phyloP scores from a whole-genome alignment of 441 rosid genomes.

The Manihot esculenta region DNA sequence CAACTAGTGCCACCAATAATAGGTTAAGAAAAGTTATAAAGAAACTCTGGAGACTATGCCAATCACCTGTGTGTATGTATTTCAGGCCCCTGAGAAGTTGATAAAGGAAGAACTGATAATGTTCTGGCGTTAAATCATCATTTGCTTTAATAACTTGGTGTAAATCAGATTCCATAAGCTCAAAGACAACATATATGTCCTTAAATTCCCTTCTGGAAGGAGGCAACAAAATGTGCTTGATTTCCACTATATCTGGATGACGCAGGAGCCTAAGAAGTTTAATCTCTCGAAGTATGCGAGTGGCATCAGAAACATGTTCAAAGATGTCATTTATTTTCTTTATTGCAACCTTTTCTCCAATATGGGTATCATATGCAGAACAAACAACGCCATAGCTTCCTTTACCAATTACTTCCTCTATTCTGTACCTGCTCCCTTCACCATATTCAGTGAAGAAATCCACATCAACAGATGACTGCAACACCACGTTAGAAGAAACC shows the following conservation, averaged over 20 bases:
- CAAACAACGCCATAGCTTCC: slow-evolving; percentile 98
- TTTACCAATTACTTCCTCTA: slow-evolving; percentile 97
- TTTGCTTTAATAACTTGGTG: slow-evolving; percentile 98
- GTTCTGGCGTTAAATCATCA: slow-evolving; percentile 94
- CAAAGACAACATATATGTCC: slow-evolving; percentile 94
- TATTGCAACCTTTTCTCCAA: slow-evolving; percentile 91
- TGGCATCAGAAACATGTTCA: slow-evolving; percentile 96
- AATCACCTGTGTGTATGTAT: slow-evolving; percentile 90
- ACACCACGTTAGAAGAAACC: slow-evolving; percentile 13
- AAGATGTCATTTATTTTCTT: slow-evolving; percentile 94
- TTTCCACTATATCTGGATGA: slow-evolving; percentile 97
- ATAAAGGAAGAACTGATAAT: slow-evolving; percentile 94
- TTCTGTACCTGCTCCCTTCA: slow-evolving; percentile 86
- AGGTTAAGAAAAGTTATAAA: background rate
- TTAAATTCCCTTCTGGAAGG: slow-evolving; percentile 94
- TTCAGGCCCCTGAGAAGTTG: slow-evolving; percentile 97
- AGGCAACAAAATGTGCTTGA: slow-evolving; percentile 91
- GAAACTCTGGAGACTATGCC: slow-evolving; percentile 12
- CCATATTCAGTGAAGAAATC: slow-evolving; percentile 97
- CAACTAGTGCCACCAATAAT: background rate
- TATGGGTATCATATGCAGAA: slow-evolving; percentile 84
- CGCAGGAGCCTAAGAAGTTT: slow-evolving; percentile 90
- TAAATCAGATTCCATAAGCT: slow-evolving; percentile 95
- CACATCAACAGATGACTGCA: slow-evolving; percentile 77
- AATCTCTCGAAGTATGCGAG: slow-evolving; percentile 94